phyloP scores from a whole-genome alignment of 768 basidiomycete genomes.

The Mycena indigotica region DNA sequence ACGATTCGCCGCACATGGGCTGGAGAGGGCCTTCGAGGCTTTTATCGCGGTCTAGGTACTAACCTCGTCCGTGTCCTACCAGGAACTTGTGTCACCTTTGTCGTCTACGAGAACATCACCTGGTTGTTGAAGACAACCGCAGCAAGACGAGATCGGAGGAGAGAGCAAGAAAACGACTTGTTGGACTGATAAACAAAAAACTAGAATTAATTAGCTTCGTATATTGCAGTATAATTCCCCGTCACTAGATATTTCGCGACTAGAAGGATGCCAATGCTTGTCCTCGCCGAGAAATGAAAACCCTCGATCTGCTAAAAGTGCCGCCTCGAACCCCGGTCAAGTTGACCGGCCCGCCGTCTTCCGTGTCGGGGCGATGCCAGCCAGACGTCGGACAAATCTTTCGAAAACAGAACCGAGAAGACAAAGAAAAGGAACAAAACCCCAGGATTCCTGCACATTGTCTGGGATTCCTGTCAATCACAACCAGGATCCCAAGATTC shows the following conservation, averaged over 20 bases:
- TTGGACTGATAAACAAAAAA: background rate
- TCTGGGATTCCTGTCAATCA: too few relatives aligned
- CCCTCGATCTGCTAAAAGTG: background rate
- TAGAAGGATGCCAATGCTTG: too few relatives aligned
- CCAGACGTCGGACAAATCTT: background rate
- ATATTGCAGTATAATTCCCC: too few relatives aligned
- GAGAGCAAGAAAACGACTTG: background rate
- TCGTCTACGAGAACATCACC: slow-evolving; percentile 92
- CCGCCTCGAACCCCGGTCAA: too few relatives aligned
- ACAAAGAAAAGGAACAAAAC: background rate
- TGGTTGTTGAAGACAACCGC: slow-evolving; percentile 77
- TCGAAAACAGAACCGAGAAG: background rate
- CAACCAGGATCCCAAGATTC: background rate
- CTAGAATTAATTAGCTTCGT: background rate
- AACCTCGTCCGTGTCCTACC: slow-evolving; percentile 94
- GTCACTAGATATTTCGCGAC: too few relatives aligned
- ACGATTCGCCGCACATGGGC: slow-evolving; percentile 81
- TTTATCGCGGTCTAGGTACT: slow-evolving; percentile 93
- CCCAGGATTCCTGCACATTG: background rate
- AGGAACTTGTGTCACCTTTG: slow-evolving; percentile 97
- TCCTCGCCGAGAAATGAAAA: background rate
- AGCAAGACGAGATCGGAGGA: slow-evolving; percentile 43
- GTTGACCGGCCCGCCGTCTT: background rate
- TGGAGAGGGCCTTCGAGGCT: slow-evolving; percentile 79
- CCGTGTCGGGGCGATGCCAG: background rate